Conservation (phyloP, 805 yeast genomes). For the Starmerella kuoi region DNA sequence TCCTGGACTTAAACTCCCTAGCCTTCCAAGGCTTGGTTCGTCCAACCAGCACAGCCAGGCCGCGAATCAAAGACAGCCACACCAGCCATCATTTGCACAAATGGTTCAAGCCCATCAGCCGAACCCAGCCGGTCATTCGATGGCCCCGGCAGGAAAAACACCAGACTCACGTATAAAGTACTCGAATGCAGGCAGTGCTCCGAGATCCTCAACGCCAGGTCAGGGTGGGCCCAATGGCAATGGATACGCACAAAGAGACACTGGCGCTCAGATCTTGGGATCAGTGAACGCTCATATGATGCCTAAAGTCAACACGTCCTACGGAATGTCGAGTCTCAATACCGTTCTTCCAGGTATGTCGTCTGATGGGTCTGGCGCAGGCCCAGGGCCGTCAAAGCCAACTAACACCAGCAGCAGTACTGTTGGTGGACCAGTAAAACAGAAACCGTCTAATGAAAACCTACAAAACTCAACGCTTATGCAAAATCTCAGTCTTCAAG, state of each 20-base stretch:
- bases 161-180: neutral
- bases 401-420: too few relatives aligned
- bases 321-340: conserved; percentile 19
- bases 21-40: conserved; percentile 16
- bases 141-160: neutral
- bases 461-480: neutral
- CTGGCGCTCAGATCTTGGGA: conserved; percentile 18
- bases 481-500: neutral
- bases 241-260: neutral
- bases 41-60: neutral
- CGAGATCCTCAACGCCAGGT: too few relatives aligned
- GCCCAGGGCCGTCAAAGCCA: too few relatives aligned
- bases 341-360: conserved; percentile 20
- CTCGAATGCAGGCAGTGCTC: too few relatives aligned
- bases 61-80: neutral
- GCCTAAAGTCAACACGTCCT: conserved; percentile 18
- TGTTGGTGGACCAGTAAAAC: too few relatives aligned
- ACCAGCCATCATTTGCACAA: conserved; percentile 17
- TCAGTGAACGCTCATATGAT: conserved; percentile 20
- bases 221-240: too few relatives aligned
- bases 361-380: neutral
- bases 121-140: neutral
- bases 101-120: conserved; percentile 17
- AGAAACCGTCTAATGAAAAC: neutral
- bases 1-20: conserved; percentile 15